phyloP scores from a whole-genome alignment of 805 yeast genomes.

The Yamadazyma sp. region DNA sequence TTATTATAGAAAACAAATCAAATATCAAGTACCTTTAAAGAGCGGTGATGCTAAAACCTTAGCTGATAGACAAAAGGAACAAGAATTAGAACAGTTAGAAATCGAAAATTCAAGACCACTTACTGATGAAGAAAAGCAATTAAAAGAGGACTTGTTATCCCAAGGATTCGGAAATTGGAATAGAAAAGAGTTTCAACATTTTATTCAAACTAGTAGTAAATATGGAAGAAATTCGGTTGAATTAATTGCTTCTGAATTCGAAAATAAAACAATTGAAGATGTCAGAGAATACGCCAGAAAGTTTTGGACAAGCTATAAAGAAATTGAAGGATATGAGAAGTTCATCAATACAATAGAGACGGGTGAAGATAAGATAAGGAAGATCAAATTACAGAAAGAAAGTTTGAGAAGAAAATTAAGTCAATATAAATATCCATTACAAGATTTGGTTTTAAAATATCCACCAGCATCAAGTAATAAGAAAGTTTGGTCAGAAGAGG shows the following conservation, averaged over 20 bases:
- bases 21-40: constrained; percentile 60
- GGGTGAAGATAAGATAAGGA: constrained; percentile 81
- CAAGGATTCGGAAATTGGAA: constrained; percentile 83
- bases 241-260: constrained; percentile 74
- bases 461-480: constrained; percentile 71
- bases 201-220: constrained; percentile 69
- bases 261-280: constrained; percentile 77
- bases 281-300: constrained; percentile 71
- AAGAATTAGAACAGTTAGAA: constrained; percentile 63
- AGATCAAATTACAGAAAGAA: constrained; percentile 68
- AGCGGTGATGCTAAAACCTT: constrained; percentile 45
- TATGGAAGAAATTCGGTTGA: constrained; percentile 75
- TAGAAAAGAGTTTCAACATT: constrained; percentile 82
- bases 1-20: constrained; percentile 65
- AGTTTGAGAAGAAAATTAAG: constrained; percentile 73
- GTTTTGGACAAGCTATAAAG: constrained; percentile 77
- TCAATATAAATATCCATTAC: constrained; percentile 70
- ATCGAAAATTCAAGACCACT: constrained; percentile 75
- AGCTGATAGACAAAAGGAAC: constrained; percentile 37
- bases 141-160: constrained; percentile 53
- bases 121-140: constrained; percentile 74
- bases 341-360: constrained; percentile 76
- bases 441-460: constrained; percentile 65
- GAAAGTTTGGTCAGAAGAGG: constrained; percentile 74
- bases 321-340: constrained; percentile 86